Conservation (phyloP, 2,329 filamentous ascomycete genomes). For the Passalora sequoiae region DNA sequence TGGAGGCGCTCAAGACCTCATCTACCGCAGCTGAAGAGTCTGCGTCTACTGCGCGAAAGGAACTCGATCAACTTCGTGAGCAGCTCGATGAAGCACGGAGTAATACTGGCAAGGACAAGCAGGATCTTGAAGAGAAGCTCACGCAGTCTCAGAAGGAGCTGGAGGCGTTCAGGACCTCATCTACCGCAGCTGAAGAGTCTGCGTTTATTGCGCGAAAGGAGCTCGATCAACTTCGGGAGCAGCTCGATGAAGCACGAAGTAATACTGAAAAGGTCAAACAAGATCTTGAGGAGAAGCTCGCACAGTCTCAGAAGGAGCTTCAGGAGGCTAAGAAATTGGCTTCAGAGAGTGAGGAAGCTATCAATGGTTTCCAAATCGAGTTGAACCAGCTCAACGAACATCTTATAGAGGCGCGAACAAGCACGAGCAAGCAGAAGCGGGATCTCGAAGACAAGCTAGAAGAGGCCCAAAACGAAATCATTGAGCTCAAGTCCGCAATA, state of each 20-base stretch:
- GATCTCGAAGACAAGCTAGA: constrained; percentile 2
- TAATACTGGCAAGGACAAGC: neutral
- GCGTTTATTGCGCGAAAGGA: neutral
- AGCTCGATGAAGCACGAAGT: neutral
- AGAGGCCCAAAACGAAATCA: neutral
- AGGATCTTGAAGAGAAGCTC: constrained; percentile 1
- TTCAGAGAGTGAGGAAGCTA: constrained; percentile 2
- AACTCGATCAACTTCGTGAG: constrained; percentile 1
- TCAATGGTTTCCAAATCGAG: neutral
- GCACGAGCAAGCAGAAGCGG: neutral
- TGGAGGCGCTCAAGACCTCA: constrained; percentile 7
- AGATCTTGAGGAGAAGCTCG: constrained; percentile 4
- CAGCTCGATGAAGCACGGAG: neutral
- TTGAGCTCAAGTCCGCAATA: neutral
- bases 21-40: constrained; percentile 5
- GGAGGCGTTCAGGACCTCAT: neutral
- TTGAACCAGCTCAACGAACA: neutral
- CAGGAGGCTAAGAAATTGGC: constrained; percentile 8
- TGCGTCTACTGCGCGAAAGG: neutral
- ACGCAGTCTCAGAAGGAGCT: neutral
- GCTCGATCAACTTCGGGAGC: neutral
- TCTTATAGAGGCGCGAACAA: neutral
- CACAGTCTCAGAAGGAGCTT: neutral
- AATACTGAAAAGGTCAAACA: constrained; percentile 1
- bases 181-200: neutral